Percentiles rank a stretch among this genome's conserved stretches.
These are phyloP conservation scores for Erigeron canadensis DNA, from an alignment of 129 eudicot genomes.

Conservation along the genomic window DNA sequence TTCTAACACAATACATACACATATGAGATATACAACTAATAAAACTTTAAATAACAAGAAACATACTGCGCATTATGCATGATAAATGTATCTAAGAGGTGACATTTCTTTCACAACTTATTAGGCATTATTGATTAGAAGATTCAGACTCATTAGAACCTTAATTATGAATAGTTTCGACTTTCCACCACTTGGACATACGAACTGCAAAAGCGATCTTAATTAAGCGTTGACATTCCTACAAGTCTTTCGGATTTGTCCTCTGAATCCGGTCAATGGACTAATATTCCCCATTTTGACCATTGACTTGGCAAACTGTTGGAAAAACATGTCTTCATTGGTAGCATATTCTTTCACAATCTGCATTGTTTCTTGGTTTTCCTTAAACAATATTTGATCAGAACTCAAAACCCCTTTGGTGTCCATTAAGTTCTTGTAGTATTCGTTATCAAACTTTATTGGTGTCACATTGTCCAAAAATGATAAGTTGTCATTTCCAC, in stretches of 20 bases:
- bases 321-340: slow-evolving; percentile 32
- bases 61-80: neutral
- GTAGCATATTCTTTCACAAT: slow-evolving; percentile 36
- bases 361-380: slow-evolving; percentile 32
- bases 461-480: slow-evolving; percentile 57
- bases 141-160: neutral
- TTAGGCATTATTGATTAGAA: neutral
- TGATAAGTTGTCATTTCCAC: slow-evolving; percentile 74
- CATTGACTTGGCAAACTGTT: slow-evolving; percentile 51
- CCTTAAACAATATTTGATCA: slow-evolving; percentile 33
- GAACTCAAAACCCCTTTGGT: slow-evolving; percentile 55
- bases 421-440: slow-evolving; percentile 71
- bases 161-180: neutral
- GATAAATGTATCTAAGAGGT: neutral
- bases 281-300: slow-evolving; percentile 50
- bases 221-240: slow-evolving; percentile 28
- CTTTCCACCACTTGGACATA: neutral
- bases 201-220: neutral
- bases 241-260: slow-evolving; percentile 43
- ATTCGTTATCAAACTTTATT: slow-evolving; percentile 59
- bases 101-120: neutral
- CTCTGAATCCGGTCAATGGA: slow-evolving; percentile 46
- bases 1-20: neutral
- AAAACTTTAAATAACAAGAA: neutral
- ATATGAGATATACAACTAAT: neutral